Conservation (phyloP, 2,329 filamentous ascomycete genomes). For the Colletotrichum godetiae region DNA sequence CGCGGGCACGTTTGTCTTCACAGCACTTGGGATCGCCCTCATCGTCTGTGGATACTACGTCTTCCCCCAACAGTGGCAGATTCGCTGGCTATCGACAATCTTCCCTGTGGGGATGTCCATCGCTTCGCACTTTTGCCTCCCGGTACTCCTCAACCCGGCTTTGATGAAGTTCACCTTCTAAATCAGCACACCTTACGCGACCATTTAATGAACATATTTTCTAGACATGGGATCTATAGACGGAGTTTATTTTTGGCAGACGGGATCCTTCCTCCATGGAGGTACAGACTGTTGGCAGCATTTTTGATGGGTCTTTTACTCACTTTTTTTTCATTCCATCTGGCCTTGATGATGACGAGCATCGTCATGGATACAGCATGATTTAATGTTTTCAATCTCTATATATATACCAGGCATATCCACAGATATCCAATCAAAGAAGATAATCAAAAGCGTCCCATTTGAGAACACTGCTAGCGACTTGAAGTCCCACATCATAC, state of each 20-base stretch:
- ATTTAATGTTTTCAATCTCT: background rate
- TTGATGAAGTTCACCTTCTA: constrained; percentile 73
- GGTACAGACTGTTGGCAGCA: background rate
- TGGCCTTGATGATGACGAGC: background rate
- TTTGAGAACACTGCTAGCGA: background rate
- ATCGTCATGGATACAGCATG: background rate
- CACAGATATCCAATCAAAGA: background rate
- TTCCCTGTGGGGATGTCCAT: constrained; percentile 66
- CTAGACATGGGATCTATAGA: constrained; percentile 10
- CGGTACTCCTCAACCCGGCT: constrained; percentile 70
- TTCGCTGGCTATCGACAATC: constrained; percentile 68
- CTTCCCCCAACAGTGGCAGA: constrained; percentile 65
- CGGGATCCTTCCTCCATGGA: background rate
- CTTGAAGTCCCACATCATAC: too few species aligned
- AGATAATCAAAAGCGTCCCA: background rate
- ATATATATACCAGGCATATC: background rate
- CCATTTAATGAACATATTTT: background rate
- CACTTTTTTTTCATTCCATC: background rate
- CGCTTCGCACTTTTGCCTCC: constrained; percentile 66
- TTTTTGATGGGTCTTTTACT: background rate
- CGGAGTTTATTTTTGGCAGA: constrained; percentile 8
- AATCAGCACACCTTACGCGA: background rate
- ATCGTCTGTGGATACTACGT: constrained; percentile 58
- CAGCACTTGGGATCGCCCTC: constrained; percentile 54
- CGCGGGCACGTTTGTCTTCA: constrained; percentile 61